phyloP scores from a whole-genome alignment of 23 red algal species.

The Gracilaria gracilis region DNA sequence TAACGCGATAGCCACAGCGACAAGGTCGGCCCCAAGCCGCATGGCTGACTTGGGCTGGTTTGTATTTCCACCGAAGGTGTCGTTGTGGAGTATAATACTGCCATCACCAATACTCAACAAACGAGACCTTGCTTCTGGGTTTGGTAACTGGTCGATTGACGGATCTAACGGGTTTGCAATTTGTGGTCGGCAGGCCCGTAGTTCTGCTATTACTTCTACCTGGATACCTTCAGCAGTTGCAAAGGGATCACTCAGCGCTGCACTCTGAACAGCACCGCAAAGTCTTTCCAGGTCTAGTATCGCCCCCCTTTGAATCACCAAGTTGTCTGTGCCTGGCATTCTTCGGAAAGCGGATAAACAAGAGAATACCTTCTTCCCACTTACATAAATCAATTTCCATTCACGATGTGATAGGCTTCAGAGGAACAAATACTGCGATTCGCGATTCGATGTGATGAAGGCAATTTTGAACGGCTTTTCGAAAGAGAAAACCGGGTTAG shows the following conservation, averaged over 20 bases:
- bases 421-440: no score
- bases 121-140: slow-evolving; percentile 49
- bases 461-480: no score
- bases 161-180: slow-evolving; percentile 51
- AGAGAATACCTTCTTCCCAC: neutral
- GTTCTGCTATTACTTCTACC: slow-evolving; percentile 38
- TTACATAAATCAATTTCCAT: neutral
- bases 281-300: slow-evolving; percentile 35
- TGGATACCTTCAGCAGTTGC: slow-evolving; percentile 17
- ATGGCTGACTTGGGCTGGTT: neutral
- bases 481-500: no score
- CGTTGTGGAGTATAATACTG: slow-evolving; percentile 25
- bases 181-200: slow-evolving; percentile 44
- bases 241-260: neutral
- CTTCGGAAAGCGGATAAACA: neutral
- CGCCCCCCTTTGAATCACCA: slow-evolving; percentile 33
- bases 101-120: slow-evolving; percentile 30
- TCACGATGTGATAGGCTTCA: neutral
- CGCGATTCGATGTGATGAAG: neutral
- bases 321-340: slow-evolving; percentile 38
- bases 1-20: slow-evolving; percentile 63
- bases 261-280: slow-evolving; percentile 39
- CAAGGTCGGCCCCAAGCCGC: slow-evolving; percentile 56
- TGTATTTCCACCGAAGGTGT: neutral
- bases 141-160: slow-evolving; percentile 47